phyloP scores from a whole-genome alignment of 352 stramenopile genomes.

The Phytophthora melonis region DNA sequence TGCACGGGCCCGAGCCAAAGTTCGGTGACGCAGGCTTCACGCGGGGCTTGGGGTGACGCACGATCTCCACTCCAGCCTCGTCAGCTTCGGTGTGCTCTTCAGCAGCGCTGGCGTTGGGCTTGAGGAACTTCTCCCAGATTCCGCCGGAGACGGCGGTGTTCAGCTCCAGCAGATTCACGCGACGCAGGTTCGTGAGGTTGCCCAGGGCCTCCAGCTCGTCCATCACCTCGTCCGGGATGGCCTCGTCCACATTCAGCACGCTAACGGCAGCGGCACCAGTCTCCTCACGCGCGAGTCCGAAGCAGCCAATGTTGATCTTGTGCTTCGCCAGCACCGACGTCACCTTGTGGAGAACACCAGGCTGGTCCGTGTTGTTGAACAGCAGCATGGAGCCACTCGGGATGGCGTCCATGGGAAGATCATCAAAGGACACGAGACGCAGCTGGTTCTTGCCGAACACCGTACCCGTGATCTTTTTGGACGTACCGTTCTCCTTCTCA shows the following conservation, averaged over 20 bases:
- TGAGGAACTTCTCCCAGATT: conserved; percentile 73
- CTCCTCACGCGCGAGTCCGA: conserved; percentile 85
- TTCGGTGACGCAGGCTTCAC: conserved; percentile 91
- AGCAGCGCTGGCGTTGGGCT: conserved; percentile 42
- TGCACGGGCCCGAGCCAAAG: conserved; percentile 98
- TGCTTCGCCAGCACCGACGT: conserved; percentile 93
- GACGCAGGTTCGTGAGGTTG: conserved; percentile 87
- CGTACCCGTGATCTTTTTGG: conserved; percentile 88
- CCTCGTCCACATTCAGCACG: conserved; percentile 91
- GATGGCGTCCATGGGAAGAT: conserved; percentile 87
- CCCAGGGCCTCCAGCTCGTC: conserved; percentile 79
- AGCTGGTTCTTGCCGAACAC: conserved; percentile 91
- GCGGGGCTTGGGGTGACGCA: conserved; percentile 72
- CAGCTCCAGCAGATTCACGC: conserved; percentile 86
- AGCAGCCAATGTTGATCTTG: conserved; percentile 96
- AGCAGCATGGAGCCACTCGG: conserved; percentile 92
- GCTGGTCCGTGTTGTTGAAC: conserved; percentile 96
- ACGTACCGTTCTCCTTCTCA: conserved; percentile 88
- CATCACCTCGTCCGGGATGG: conserved; percentile 87
- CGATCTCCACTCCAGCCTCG: conserved; percentile 51
- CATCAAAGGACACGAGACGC: conserved; percentile 91
- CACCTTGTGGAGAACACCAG: conserved; percentile 94
- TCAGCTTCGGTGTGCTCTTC: conserved; percentile 35
- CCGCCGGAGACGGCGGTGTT: conserved; percentile 57
- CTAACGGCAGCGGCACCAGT: conserved; percentile 78